A percentile compares a stretch with the other conserved stretches of the same genome.
Evolutionary conservation across 129 eudicot genomes (phyloP).

Genomic region (Artemisia annua): DNA sequence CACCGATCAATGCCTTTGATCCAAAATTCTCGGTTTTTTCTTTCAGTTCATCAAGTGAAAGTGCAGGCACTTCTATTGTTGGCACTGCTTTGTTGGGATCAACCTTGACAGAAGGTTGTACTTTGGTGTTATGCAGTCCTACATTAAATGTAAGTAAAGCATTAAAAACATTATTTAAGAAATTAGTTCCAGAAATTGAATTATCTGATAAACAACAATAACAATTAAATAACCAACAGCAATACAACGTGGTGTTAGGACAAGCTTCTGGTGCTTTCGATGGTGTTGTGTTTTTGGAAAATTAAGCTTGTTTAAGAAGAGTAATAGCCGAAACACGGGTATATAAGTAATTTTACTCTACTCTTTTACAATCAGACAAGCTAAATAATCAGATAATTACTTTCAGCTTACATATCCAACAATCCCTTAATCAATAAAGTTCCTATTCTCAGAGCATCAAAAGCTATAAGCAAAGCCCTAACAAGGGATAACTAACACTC

Average conservation of each 20-base stretch:
- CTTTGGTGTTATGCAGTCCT: conserved; percentile 60
- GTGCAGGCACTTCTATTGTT: conserved; percentile 72
- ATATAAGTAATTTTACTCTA: neutral
- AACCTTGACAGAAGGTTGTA: conserved; percentile 54
- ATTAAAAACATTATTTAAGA: neutral
- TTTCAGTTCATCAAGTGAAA: conserved; percentile 81
- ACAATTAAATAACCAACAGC: too few relatives aligned
- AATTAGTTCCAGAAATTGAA: too few relatives aligned
- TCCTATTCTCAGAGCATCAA: neutral
- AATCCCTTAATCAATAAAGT: neutral
- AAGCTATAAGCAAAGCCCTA: neutral
- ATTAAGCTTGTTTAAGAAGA: neutral
- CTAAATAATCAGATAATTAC: conserved; percentile 7
- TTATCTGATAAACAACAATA: too few relatives aligned
- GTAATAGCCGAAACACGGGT: neutral
- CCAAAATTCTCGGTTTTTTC: conserved; percentile 94
- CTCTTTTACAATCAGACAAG: neutral
- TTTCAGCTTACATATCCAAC: neutral
- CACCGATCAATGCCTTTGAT: conserved; percentile 85
- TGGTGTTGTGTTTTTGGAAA: neutral
- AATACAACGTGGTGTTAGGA: too few relatives aligned
- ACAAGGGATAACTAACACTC: too few relatives aligned
- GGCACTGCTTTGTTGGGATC: conserved; percentile 67
- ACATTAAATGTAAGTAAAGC: conserved; percentile 6
- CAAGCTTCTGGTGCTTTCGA: neutral